Base-by-base conservation (phyloP, 2,329 filamentous ascomycete genomes). In the Thielaviopsis euricoi region DNA sequence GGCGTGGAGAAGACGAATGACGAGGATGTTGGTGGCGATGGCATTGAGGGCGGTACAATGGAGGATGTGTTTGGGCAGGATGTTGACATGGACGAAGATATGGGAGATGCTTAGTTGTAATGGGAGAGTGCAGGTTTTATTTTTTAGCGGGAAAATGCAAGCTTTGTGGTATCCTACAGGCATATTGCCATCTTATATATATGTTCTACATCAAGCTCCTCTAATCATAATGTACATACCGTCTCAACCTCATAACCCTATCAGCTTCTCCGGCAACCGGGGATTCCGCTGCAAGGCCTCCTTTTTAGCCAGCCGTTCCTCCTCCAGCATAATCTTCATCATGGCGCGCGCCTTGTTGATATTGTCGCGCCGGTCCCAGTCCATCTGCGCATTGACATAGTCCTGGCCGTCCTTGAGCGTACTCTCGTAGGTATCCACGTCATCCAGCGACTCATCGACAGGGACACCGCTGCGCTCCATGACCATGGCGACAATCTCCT, bases 51-150 rank as follows among this genome's bases (percentile, higher is more conserved):
- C 1, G 75, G 75, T 3, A 76, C 74, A 0, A 71, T 77, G 53
- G 78, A 78, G 55, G 79, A 81, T 63, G 71, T 80, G 52, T 78
- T 79, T 59, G 77, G 73, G 2, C 73, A 74, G 49, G 75, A 79
- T 63, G 75, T 73, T 52, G 76, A 79, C 63, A 74, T 73, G 53
- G 76, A 79, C 62, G 74, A 81, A 66, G 80, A 81, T 55, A 77
- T 80, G 73, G 78, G 74, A 21, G 56, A 43, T 43, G 37, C 37
- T n/a, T 43, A 43, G 17, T 5, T 33, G 29, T 33, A 33, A 10
- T 33, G n/a, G n/a, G n/a, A n/a, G n/a, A 33, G 12, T 33, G 29
- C 29, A 33, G 7, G 29, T 33, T n/a, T n/a, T n/a, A n/a, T n/a
- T n/a, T n/a, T n/a, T n/a, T n/a, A n/a, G n/a, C n/a, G n/a, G n/a